These are phyloP conservation scores for Brassica balearica DNA, from an alignment of 441 rosid genomes.

Conservation along the genomic window DNA sequence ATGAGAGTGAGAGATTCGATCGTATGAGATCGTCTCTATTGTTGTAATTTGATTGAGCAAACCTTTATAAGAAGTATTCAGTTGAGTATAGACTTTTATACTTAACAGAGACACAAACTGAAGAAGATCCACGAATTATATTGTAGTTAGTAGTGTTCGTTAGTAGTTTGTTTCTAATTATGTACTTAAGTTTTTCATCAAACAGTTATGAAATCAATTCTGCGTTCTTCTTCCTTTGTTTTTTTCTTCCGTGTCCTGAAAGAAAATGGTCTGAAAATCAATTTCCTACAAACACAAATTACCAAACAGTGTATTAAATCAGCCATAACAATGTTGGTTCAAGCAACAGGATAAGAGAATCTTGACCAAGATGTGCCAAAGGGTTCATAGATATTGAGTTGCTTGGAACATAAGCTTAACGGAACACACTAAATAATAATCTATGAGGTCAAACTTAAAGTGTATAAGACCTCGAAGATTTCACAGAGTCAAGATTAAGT, in stretches of 20 bases:
- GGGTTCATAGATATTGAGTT: constrained; percentile 1
- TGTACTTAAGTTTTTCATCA: neutral
- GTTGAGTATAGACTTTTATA: too few relatives aligned
- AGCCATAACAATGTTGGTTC: neutral
- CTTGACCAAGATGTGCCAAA: neutral
- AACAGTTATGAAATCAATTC: neutral
- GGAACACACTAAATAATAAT: neutral
- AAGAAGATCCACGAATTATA: too few relatives aligned
- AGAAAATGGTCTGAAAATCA: neutral
- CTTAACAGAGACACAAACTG: too few relatives aligned
- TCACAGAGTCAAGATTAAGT: neutral
- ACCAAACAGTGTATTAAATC: neutral
- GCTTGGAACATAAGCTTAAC: neutral
- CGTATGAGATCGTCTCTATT: too few relatives aligned
- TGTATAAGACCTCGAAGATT: neutral
- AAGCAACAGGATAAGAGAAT: neutral
- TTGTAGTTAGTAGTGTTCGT: neutral
- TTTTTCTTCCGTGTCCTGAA: neutral
- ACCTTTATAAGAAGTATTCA: too few relatives aligned
- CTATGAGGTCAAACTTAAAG: neutral
- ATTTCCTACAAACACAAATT: neutral
- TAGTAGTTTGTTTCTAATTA: neutral
- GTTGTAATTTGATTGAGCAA: too few relatives aligned
- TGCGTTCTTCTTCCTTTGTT: neutral
- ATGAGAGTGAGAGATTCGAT: too few relatives aligned